A percentile compares a stretch with the other conserved stretches of the same genome.
Evolutionary conservation across 352 stramenopile genomes (phyloP).

Genomic region (Thalassiosira mediterranea): DNA sequence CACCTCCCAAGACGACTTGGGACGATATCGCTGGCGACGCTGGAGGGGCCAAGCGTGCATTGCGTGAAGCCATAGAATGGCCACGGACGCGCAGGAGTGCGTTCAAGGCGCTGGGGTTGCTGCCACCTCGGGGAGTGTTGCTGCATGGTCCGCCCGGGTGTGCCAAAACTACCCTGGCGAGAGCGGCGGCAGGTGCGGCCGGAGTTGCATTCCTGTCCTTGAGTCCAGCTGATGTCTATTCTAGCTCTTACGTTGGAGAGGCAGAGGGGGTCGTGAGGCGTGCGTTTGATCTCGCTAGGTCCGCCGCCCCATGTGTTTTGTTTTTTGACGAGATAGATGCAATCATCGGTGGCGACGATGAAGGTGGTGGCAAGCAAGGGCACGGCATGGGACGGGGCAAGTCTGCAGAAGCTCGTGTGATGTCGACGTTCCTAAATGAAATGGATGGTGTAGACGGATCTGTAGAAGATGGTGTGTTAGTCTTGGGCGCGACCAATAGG

Average conservation of each 20-base stretch:
- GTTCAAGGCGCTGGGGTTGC: slow-evolving; percentile 65
- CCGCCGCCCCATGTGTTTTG: slow-evolving; percentile 94
- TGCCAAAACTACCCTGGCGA: slow-evolving; percentile 80
- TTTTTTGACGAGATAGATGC: slow-evolving; percentile 99
- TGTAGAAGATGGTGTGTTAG: slow-evolving; percentile 89
- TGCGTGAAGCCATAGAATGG: slow-evolving; percentile 81
- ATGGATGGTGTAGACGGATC: slow-evolving; percentile 86
- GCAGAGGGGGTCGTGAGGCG: slow-evolving; percentile 96
- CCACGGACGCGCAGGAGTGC: slow-evolving; percentile 52
- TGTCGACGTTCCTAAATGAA: slow-evolving; percentile 88
- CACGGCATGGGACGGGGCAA: slow-evolving; percentile 50
- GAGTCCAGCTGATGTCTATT: slow-evolving; percentile 77
- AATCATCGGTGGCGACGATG: slow-evolving; percentile 85
- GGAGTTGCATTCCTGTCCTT: slow-evolving; percentile 78
- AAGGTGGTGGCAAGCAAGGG: slow-evolving; percentile 50
- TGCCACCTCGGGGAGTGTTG: slow-evolving; percentile 73
- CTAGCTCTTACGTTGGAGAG: slow-evolving; percentile 90
- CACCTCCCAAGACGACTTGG: slow-evolving; percentile 70
- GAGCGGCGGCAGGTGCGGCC: slow-evolving; percentile 63
- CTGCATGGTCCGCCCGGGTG: slow-evolving; percentile 80
- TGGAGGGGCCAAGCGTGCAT: slow-evolving; percentile 68
- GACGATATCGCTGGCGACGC: slow-evolving; percentile 76
- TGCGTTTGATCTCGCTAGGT: slow-evolving; percentile 95
- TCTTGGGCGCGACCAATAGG: slow-evolving; percentile 98
- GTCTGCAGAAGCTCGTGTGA: slow-evolving; percentile 77